A percentile compares a stretch with the other conserved stretches of the same genome.
These are phyloP conservation scores for Nasturtium officinale DNA, from an alignment of 345 rosid species.

Conservation along the genomic window DNA sequence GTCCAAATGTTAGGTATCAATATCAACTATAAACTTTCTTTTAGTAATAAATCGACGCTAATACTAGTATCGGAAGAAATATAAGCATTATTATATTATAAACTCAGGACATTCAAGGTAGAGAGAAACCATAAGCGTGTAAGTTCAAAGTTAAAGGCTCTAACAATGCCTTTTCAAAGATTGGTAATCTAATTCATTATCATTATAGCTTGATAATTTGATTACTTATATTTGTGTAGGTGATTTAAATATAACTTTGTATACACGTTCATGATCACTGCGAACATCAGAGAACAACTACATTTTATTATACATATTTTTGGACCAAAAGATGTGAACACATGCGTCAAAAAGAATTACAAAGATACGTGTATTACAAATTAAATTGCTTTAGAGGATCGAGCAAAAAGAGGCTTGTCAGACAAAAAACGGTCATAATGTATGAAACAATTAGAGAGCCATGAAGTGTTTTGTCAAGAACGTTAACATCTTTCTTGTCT, in stretches of 20 bases:
- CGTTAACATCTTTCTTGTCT: conserved; percentile 35
- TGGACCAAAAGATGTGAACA: background rate
- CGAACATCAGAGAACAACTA: conserved; percentile 9
- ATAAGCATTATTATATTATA: conserved; percentile 8
- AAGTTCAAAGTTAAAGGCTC: conserved; percentile 16
- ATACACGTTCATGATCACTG: background rate
- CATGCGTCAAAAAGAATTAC: background rate
- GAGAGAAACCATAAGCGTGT: conserved; percentile 20
- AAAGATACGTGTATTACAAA: background rate
- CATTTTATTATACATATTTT: background rate
- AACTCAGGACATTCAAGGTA: conserved; percentile 16
- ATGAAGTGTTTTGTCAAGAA: conserved; percentile 30
- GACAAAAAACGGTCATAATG: conserved; percentile 9
- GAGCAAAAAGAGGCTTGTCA: conserved; percentile 19
- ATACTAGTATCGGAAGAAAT: conserved; percentile 13
- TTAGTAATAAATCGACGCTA: conserved; percentile 18
- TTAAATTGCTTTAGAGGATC: conserved; percentile 3
- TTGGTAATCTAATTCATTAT: conserved; percentile 22
- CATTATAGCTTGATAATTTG: background rate
- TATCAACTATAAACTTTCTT: conserved; percentile 20
- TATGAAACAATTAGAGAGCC: conserved; percentile 8
- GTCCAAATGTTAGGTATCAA: conserved; percentile 31
- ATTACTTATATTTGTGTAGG: background rate
- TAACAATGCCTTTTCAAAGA: conserved; percentile 7
- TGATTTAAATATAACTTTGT: background rate